Evolutionary conservation across 305 asterid species (phyloP).

Genomic region (Solanum hybrid): DNA sequence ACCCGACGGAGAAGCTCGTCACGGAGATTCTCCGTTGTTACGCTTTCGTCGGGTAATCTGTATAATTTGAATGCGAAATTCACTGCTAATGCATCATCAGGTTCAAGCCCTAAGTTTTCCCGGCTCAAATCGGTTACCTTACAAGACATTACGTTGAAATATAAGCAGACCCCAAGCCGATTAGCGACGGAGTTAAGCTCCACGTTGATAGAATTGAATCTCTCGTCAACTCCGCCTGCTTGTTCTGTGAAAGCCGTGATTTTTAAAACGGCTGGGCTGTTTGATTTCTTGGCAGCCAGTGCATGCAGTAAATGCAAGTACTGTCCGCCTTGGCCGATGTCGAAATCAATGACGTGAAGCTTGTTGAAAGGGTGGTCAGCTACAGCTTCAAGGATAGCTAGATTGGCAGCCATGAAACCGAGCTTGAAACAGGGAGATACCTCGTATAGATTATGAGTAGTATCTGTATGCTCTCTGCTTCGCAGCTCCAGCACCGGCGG

Average conservation of each 20-base stretch:
- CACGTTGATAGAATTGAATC: conserved; percentile 27
- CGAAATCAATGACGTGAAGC: conserved; percentile 73
- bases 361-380: conserved; percentile 24
- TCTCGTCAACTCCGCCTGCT: conserved; percentile 28
- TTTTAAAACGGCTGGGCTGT: conserved; percentile 27
- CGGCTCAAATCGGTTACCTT: conserved; percentile 33
- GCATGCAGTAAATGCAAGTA: conserved; percentile 70
- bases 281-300: conserved; percentile 32
- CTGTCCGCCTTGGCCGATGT: conserved; percentile 67
- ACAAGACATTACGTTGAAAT: conserved; percentile 18
- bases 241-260: conserved; percentile 49
- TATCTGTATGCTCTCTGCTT: conserved; percentile 30
- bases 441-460: conserved; percentile 51
- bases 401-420: conserved; percentile 87
- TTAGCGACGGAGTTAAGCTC: conserved; percentile 30
- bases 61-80: conserved; percentile 73
- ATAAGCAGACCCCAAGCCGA: conserved; percentile 35
- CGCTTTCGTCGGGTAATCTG: conserved; percentile 86
- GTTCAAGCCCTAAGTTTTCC: conserved; percentile 33
- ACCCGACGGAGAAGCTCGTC: conserved; percentile 88
- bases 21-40: conserved; percentile 61
- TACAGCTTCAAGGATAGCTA: conserved; percentile 60
- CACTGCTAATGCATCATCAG: conserved; percentile 64
- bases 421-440: conserved; percentile 77
- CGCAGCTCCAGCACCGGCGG: conserved; percentile 33